These are phyloP conservation scores for Pyronema domesticum DNA, from an alignment of 495 filamentous ascomycete species.

Conservation along the genomic window DNA sequence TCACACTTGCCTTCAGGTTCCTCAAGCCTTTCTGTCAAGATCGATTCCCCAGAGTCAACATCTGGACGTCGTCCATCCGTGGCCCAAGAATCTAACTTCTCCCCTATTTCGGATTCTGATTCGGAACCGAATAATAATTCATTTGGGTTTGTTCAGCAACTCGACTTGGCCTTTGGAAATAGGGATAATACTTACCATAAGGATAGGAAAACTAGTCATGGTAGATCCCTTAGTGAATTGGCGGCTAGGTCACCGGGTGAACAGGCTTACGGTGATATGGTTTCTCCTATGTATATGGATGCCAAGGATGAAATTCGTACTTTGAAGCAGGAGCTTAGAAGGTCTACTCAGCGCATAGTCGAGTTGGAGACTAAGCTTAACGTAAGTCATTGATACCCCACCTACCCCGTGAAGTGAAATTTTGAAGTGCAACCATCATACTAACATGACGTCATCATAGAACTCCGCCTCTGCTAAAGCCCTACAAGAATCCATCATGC, in stretches of 20 bases:
- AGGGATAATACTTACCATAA: too few relatives aligned
- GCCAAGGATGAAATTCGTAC: slow-evolving; percentile 51
- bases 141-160: too few relatives aligned
- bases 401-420: too few relatives aligned
- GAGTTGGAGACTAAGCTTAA: slow-evolving; percentile 62
- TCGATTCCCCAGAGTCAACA: background rate
- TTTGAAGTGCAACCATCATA: too few relatives aligned
- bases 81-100: slow-evolving; percentile 60
- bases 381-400: slow-evolving; percentile 18
- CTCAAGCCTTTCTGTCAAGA: slow-evolving; percentile 4
- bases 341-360: slow-evolving; percentile 59
- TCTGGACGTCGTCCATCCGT: slow-evolving; percentile 32
- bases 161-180: too few relatives aligned
- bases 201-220: slow-evolving; percentile 32
- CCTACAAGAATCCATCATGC: slow-evolving; percentile 67
- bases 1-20: slow-evolving; percentile 19
- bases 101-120: too few relatives aligned
- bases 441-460: slow-evolving; percentile 19
- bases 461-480: slow-evolving; percentile 58
- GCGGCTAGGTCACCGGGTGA: slow-evolving; percentile 31
- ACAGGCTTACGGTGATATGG: slow-evolving; percentile 51
- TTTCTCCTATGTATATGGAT: slow-evolving; percentile 52
- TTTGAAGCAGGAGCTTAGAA: slow-evolving; percentile 60
- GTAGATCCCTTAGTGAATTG: slow-evolving; percentile 66
- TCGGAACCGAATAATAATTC: too few relatives aligned